phyloP scores from a whole-genome alignment of 768 basidiomycete genomes.

The Leccinellum rugosiceps region DNA sequence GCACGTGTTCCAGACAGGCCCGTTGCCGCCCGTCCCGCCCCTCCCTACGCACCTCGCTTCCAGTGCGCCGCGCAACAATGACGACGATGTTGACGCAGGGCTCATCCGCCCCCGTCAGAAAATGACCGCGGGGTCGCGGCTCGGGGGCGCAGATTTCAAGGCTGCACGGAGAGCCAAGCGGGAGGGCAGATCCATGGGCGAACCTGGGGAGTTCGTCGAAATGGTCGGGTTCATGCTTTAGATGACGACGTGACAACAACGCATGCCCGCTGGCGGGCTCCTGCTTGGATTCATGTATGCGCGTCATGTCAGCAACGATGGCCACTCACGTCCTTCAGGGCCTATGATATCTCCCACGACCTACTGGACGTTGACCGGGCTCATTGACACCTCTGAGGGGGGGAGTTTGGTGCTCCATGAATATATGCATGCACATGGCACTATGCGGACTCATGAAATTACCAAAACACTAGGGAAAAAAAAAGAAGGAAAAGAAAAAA shows the following conservation, averaged over 20 bases:
- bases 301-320: background rate
- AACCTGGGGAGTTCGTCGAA: constrained; percentile 13
- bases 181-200: constrained; percentile 11
- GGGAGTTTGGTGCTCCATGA: background rate
- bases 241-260: background rate
- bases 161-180: constrained; percentile 27
- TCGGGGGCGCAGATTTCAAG: constrained; percentile 30
- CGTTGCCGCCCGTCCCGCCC: constrained; percentile 26
- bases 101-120: constrained; percentile 22
- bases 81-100: constrained; percentile 10
- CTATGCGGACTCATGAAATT: background rate
- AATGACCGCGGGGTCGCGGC: constrained; percentile 21
- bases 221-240: constrained; percentile 27
- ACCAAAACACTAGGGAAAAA: background rate
- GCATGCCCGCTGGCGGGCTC: background rate
- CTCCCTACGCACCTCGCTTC: constrained; percentile 15
- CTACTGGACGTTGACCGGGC: background rate
- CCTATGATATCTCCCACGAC: background rate
- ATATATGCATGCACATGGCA: background rate
- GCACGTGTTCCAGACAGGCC: constrained; percentile 16
- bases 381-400: background rate
- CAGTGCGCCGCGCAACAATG: background rate
- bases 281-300: background rate
- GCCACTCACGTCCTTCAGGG: background rate
- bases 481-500: background rate